These are phyloP conservation scores for Trichomonas vaginalis DNA, from an alignment of 208 protist genomes.

Conservation along the genomic window DNA sequence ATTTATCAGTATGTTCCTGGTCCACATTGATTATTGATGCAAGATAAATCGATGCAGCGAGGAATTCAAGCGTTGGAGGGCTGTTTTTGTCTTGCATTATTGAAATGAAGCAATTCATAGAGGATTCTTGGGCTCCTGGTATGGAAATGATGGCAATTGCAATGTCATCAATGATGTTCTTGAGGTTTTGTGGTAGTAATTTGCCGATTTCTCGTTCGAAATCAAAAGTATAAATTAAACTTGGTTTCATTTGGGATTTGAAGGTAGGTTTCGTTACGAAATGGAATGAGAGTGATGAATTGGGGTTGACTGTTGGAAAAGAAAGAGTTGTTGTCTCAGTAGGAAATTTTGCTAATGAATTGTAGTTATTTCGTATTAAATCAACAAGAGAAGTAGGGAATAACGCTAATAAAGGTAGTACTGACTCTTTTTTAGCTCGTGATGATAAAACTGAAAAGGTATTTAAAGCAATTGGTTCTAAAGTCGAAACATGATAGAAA, in stretches of 20 bases:
- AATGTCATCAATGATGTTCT: not conserved
- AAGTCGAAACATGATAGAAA: not conserved
- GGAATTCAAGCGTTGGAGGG: not conserved
- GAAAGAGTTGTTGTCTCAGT: not conserved
- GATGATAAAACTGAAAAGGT: not conserved
- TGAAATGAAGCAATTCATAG: not conserved
- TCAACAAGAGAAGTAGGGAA: not conserved
- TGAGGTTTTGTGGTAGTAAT: not conserved
- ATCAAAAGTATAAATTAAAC: not conserved
- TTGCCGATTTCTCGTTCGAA: not conserved
- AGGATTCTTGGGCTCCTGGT: not conserved
- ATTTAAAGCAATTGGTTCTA: not conserved
- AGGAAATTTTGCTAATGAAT: not conserved
- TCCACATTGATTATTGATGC: not conserved
- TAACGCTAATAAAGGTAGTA: not conserved
- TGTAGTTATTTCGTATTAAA: not conserved
- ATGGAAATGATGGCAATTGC: not conserved
- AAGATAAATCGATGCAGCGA: not conserved
- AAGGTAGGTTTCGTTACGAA: not conserved
- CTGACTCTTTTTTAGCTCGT: not conserved
- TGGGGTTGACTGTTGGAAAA: not conserved
- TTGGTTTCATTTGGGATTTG: not conserved
- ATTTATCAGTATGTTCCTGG: not conserved
- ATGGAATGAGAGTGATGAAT: not conserved
- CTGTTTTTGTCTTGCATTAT: not conserved